Evolutionary conservation across 352 stramenopile genomes (phyloP).

Genomic region (Pythium pyrilobum): DNA sequence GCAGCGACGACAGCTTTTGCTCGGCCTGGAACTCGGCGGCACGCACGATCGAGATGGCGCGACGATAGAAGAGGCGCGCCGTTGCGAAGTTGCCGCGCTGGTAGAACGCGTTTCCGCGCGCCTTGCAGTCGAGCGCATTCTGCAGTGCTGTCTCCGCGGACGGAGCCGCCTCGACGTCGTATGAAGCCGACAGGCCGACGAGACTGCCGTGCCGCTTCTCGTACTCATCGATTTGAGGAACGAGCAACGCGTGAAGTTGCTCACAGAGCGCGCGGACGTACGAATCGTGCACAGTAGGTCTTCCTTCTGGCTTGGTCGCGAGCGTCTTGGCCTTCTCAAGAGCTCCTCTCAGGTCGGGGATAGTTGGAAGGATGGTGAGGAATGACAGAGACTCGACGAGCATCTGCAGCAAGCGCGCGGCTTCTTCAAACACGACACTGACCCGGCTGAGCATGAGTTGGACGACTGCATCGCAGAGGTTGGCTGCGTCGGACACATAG

Average conservation of each 20-base stretch:
- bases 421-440: constrained; percentile 49
- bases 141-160: constrained; percentile 17
- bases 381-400: constrained; percentile 33
- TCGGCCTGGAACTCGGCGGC: constrained; percentile 42
- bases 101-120: constrained; percentile 55
- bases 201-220: constrained; percentile 49
- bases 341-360: constrained; percentile 52
- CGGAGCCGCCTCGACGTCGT: constrained; percentile 15
- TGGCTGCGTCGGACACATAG: neutral
- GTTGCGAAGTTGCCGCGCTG: constrained; percentile 51
- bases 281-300: constrained; percentile 27
- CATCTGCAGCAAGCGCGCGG: constrained; percentile 53
- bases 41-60: constrained; percentile 44
- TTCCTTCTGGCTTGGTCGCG: constrained; percentile 26
- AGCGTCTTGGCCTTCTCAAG: constrained; percentile 46
- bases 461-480: constrained; percentile 46
- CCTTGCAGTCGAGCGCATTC: constrained; percentile 33
- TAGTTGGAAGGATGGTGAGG: constrained; percentile 18
- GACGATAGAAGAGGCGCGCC: constrained; percentile 56
- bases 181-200: constrained; percentile 26
- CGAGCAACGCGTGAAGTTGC: constrained; percentile 32
- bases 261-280: constrained; percentile 40
- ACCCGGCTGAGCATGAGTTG: constrained; percentile 48
- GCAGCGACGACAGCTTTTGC: constrained; percentile 26
- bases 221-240: constrained; percentile 43